Base-by-base conservation (phyloP, 2,329 filamentous ascomycete species). In the Beauveria caledonica region DNA sequence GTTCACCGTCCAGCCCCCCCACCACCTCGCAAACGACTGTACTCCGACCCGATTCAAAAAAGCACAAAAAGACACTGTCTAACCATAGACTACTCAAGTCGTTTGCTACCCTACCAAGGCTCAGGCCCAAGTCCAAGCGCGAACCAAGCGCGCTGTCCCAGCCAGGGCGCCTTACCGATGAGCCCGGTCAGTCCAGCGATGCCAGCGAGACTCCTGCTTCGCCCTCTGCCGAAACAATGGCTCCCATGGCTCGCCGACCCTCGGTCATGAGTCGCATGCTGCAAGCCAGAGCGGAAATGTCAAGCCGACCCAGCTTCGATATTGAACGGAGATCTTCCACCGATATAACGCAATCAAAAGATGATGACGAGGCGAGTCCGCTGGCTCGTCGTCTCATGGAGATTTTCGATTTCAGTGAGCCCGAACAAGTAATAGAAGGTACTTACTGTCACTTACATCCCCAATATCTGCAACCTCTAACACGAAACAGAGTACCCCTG, bases 351-450 rank as follows among this genome's bases (percentile, higher is more conserved):
- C 69, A 67, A 21, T 68, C 66, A 2, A 69, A 68, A 44, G 69
- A 71, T 21, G 62, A 71, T 33, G 74, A 76, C 6, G 75, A 77
- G 1, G 76, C 83, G 6, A 83, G 82, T 5, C 82, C 82, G 17
- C 80, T 96, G 56, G 86, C 89, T 1, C 83, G 80, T 61, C 83
- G 86, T 61, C 74, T 96, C 42, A 91, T 86, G 78, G 86, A 94
- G 63, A 95, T 96, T 63, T 96, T 96, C 69, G 83, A 87, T 54
- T 94, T 97, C 66, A 85, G 91, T 29, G 79, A 84, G 42, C 82
- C 88, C 0, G 94, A 99, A 71, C 87, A 92, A 63, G 90, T 97
- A 23, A 85, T 96, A 63, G 86, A 89, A 72, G 86, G 86, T 88
- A 72, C 58, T 23, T 88, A 72, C 58, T 23, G 11, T 21, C 17